These are phyloP conservation scores for Garcia nutans DNA, from an alignment of 345 rosid species.

Conservation along the genomic window DNA sequence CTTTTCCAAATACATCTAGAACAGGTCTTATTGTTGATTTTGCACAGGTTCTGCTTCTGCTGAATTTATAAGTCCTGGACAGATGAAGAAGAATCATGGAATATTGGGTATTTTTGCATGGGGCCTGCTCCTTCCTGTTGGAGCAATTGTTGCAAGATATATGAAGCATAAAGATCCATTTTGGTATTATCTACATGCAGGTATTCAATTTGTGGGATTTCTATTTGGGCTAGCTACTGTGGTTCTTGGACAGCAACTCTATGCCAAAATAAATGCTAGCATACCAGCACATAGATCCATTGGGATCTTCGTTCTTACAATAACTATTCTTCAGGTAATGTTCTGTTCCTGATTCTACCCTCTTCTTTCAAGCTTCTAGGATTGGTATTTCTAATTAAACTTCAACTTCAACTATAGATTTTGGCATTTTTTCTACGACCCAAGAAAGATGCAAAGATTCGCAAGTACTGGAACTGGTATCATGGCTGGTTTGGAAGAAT, in stretches of 20 bases:
- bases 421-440: conserved; percentile 83
- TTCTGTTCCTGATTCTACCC: neutral
- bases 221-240: conserved; percentile 58
- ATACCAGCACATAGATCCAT: conserved; percentile 74
- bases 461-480: conserved; percentile 85
- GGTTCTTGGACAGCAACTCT: conserved; percentile 67
- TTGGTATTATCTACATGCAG: conserved; percentile 79
- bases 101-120: conserved; percentile 65
- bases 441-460: conserved; percentile 59
- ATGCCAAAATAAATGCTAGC: conserved; percentile 43
- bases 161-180: conserved; percentile 79
- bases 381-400: neutral
- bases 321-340: conserved; percentile 79
- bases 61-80: conserved; percentile 26
- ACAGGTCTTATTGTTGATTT: neutral
- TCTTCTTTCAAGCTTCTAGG: neutral
- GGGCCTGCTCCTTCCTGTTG: conserved; percentile 75
- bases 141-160: conserved; percentile 78
- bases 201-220: conserved; percentile 66
- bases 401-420: conserved; percentile 39
- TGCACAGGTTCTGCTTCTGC: conserved; percentile 45
- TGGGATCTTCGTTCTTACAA: conserved; percentile 68
- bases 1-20: too few relatives aligned
- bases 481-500: conserved; percentile 82
- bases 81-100: conserved; percentile 71